Conservation (phyloP, 768 basidiomycete genomes). For the Boletus rex-veris region DNA sequence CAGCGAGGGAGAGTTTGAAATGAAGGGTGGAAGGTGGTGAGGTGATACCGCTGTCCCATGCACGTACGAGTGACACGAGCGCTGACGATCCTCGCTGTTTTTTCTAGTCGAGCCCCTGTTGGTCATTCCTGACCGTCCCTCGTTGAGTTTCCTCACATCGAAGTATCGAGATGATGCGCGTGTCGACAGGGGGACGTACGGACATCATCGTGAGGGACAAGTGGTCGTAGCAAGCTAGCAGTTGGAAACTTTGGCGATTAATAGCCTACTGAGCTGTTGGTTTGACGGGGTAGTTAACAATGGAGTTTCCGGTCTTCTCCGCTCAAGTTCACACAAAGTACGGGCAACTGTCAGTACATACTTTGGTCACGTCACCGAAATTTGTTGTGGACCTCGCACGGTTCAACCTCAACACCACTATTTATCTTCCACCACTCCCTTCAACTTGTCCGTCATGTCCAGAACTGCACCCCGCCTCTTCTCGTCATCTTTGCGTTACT, state of each 20-base stretch:
- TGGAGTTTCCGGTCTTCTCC: slow-evolving; percentile 21
- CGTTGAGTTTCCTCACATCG: not conserved
- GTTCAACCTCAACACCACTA: slow-evolving; percentile 9
- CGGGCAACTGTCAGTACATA: not conserved
- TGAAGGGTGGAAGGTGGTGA: slow-evolving; percentile 12
- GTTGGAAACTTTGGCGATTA: not conserved
- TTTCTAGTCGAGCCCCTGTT: not conserved
- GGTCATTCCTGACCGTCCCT: not conserved
- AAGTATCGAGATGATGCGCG: too few species aligned
- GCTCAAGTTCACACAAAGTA: slow-evolving; percentile 25
- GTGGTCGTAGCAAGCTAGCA: not conserved
- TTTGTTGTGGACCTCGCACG: slow-evolving; percentile 12
- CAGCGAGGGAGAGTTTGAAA: slow-evolving; percentile 25
- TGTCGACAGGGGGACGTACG: not conserved
- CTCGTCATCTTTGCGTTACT: slow-evolving; percentile 15
- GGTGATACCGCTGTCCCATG: not conserved
- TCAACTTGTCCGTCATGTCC: slow-evolving; percentile 17
- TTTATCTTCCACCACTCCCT: slow-evolving; percentile 5
- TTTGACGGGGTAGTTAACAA: not conserved
- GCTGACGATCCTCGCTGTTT: not conserved
- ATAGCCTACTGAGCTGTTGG: not conserved
- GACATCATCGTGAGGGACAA: not conserved
- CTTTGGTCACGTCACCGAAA: slow-evolving; percentile 26
- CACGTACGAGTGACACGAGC: not conserved
- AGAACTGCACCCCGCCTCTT: slow-evolving; percentile 19